A percentile compares a stretch with the other conserved stretches of the same genome.
Evolutionary conservation across 2,329 filamentous ascomycete species (phyloP).

Genomic region (Talaromyces sp.): DNA sequence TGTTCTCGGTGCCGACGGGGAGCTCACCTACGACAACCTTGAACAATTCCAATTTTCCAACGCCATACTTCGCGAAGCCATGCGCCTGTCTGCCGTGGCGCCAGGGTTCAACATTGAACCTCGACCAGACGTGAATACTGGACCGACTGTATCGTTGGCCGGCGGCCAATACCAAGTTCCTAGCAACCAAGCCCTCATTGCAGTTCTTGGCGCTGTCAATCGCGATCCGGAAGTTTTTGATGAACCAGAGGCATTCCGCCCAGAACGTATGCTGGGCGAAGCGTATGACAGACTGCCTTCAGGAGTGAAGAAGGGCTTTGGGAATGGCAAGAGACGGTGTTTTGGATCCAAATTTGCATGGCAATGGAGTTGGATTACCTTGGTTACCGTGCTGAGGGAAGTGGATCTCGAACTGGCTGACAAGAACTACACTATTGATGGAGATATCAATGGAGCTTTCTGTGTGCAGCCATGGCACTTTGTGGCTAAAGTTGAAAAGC

Average conservation of each 20-base stretch:
- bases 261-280: constrained; percentile 69
- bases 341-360: constrained; percentile 70
- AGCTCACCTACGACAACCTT: constrained; percentile 53
- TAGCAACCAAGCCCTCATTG: constrained; percentile 50
- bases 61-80: constrained; percentile 63
- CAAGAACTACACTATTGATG: constrained; percentile 37
- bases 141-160: constrained; percentile 49
- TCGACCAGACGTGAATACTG: constrained; percentile 40
- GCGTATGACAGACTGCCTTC: constrained; percentile 62
- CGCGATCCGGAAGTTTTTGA: constrained; percentile 62
- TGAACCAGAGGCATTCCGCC: constrained; percentile 62
- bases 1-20: constrained; percentile 56
- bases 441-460: constrained; percentile 17
- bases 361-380: constrained; percentile 64
- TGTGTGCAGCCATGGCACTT: constrained; percentile 19
- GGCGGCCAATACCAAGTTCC: constrained; percentile 60
- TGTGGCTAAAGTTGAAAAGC: constrained; percentile 11
- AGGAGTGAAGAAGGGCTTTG: constrained; percentile 67
- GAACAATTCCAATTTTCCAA: constrained; percentile 63
- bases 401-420: constrained; percentile 65
- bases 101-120: constrained; percentile 55
- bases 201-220: constrained; percentile 57
- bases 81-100: constrained; percentile 61
- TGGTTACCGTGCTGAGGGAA: constrained; percentile 64
- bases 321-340: constrained; percentile 66